phyloP scores from a whole-genome alignment of 2,329 filamentous ascomycete species.

The Trichoderma endophyticum region DNA sequence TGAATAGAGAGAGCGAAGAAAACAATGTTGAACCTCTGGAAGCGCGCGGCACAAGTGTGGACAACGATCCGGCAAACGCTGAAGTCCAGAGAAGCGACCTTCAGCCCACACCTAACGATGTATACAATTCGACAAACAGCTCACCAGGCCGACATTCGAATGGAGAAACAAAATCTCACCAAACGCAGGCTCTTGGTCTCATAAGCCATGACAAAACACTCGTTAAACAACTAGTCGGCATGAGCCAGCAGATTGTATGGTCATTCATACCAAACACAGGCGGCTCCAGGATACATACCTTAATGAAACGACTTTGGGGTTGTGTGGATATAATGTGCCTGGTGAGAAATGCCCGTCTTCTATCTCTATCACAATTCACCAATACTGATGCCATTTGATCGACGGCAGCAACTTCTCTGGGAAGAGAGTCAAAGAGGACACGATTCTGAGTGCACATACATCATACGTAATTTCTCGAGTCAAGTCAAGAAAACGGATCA shows the following conservation, averaged over 20 bases:
- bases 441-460: neutral
- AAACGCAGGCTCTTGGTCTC: neutral
- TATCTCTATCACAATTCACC: neutral
- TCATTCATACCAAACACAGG: neutral
- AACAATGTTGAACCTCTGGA: neutral
- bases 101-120: neutral
- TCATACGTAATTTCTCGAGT: neutral
- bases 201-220: neutral
- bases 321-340: conserved; percentile 3
- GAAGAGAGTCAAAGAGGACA: neutral
- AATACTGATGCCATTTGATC: neutral
- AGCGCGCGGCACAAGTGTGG: neutral
- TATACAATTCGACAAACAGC: neutral
- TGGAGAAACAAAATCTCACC: neutral
- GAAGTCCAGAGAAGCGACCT: neutral
- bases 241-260: conserved; percentile 1
- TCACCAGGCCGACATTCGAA: neutral
- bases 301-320: conserved; percentile 1
- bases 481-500: neutral
- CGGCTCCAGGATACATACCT: neutral
- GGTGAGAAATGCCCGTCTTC: neutral
- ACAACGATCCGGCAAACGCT: neutral
- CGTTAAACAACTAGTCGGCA: neutral
- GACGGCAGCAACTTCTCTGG: neutral
- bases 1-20: neutral